Conservation (phyloP, 108 stramenopile species). For the Nannochloropsis granulata region DNA sequence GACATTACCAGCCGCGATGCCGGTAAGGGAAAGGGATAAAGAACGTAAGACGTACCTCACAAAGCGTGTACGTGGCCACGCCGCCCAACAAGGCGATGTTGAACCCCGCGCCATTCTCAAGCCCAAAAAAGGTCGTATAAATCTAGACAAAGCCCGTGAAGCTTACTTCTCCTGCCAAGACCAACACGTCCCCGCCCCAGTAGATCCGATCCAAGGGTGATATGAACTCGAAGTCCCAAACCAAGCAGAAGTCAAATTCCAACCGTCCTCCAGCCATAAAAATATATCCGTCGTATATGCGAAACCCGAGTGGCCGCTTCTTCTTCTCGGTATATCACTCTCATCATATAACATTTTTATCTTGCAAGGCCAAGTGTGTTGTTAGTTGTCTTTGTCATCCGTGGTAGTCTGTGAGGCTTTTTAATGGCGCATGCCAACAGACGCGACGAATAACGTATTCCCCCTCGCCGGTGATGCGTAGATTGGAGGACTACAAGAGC, state of each 20-base stretch:
- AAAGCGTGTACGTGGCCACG: background rate
- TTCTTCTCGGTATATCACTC: too few relatives aligned
- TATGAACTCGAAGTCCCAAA: background rate
- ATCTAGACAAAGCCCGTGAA: background rate
- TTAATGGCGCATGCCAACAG: too few relatives aligned
- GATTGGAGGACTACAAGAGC: too few relatives aligned
- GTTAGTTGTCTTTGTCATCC: too few relatives aligned
- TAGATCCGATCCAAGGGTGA: background rate
- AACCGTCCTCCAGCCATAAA: background rate
- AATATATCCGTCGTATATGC: background rate
- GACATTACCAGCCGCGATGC: background rate
- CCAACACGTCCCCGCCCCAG: background rate
- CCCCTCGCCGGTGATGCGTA: too few relatives aligned
- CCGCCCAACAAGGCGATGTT: background rate
- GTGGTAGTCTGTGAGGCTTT: too few relatives aligned
- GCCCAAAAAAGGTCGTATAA: background rate
- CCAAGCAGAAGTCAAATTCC: background rate
- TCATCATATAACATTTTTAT: too few relatives aligned
- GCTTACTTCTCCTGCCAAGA: background rate
- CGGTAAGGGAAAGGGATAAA: background rate
- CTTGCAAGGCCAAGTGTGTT: too few relatives aligned
- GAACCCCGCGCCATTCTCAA: background rate
- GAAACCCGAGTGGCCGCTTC: too few relatives aligned
- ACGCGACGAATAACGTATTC: too few relatives aligned
- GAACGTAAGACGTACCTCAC: background rate